These are phyloP conservation scores for Phlebiopsis flavidoalba DNA, from an alignment of 768 basidiomycete species.

Conservation along the genomic window DNA sequence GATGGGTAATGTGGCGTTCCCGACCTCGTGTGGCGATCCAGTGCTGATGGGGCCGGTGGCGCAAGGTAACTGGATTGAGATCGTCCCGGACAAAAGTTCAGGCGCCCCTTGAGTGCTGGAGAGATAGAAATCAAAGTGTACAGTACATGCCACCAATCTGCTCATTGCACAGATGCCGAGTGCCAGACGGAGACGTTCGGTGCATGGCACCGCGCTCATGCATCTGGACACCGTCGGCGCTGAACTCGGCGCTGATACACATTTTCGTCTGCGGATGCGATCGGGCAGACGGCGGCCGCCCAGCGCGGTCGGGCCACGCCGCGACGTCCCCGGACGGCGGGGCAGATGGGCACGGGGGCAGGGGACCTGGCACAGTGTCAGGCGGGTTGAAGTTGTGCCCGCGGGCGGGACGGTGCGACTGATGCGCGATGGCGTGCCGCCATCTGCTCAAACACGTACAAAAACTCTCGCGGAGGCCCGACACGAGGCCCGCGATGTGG, in stretches of 20 bases:
- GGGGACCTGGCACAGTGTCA: no score
- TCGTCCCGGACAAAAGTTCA: slow-evolving; percentile 34
- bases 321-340: no score
- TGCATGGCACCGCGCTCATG: no score
- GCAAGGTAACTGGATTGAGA: slow-evolving; percentile 57
- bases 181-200: not conserved
- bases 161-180: not conserved
- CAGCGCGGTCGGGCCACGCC: not conserved
- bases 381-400: not conserved
- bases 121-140: not conserved
- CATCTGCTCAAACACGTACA: no score
- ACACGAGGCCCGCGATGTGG: no score
- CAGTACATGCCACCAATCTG: not conserved
- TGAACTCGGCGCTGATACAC: no score
- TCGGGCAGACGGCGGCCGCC: not conserved
- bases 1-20: slow-evolving; percentile 46
- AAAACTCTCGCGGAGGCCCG: not conserved
- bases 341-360: no score
- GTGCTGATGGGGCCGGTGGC: no score
- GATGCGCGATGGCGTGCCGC: not conserved
- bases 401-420: not conserved
- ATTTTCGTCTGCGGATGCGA: not conserved
- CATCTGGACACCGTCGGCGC: no score
- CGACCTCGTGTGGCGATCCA: no score
- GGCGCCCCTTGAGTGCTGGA: not conserved